A percentile compares a stretch with the other conserved stretches of the same genome.
phyloP scores from a whole-genome alignment of 2,329 filamentous ascomycete species.

The Stagonosporopsis cucurbitacearum region DNA sequence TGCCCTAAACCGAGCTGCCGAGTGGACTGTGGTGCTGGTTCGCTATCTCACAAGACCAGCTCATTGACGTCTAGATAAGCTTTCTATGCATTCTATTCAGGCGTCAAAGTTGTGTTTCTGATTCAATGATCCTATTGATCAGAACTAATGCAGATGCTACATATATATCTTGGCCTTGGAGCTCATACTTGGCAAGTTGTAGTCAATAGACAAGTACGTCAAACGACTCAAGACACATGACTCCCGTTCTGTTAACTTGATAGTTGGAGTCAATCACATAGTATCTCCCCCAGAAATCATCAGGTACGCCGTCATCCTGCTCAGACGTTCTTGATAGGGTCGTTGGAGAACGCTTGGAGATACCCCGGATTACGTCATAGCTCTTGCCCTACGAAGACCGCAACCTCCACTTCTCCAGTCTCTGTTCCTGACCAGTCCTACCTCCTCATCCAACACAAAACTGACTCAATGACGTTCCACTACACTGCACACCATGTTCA shows the following conservation, averaged over 20 bases:
- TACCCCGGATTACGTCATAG: background rate
- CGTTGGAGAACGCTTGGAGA: background rate
- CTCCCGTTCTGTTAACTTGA: background rate
- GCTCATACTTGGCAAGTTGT: background rate
- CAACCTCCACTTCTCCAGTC: background rate
- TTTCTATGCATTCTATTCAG: background rate
- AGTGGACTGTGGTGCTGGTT: background rate
- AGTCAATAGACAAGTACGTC: background rate
- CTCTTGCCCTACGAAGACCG: background rate
- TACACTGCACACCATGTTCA: background rate
- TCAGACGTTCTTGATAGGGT: background rate
- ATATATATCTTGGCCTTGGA: background rate
- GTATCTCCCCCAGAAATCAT: background rate
- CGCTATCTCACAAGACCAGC: background rate
- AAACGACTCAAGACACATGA: background rate
- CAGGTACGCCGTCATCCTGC: background rate
- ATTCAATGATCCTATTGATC: too few species aligned
- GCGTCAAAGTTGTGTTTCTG: too few species aligned
- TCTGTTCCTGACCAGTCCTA: background rate
- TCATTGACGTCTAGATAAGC: conserved; percentile 6
- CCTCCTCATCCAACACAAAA: too few species aligned
- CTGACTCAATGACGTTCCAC: background rate
- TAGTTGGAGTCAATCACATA: background rate
- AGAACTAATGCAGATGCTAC: background rate
- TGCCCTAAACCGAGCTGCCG: background rate